Conservation (phyloP, 768 basidiomycete genomes). For the Xanthoconium stramineum region DNA sequence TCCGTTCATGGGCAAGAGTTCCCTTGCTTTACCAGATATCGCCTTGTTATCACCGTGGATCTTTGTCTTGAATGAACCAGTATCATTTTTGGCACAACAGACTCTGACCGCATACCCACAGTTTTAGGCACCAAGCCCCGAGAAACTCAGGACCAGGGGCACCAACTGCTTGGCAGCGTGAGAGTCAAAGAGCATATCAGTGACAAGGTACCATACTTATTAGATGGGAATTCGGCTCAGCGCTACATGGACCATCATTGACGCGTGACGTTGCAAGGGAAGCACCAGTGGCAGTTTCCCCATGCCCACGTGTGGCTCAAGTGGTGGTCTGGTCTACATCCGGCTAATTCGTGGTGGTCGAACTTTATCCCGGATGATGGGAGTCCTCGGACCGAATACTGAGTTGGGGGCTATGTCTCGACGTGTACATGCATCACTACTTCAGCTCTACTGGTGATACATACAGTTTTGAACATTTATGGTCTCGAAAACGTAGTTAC, state of each 20-base stretch:
- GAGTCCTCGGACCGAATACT: too few relatives aligned
- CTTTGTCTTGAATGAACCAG: too few relatives aligned
- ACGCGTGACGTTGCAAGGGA: background rate
- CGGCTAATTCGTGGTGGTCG: background rate
- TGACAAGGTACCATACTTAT: background rate
- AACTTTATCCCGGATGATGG: background rate
- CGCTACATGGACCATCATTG: background rate
- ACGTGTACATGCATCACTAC: background rate
- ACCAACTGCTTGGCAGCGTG: background rate
- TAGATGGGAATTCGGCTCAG: background rate
- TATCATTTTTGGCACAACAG: too few relatives aligned
- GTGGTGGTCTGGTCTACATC: background rate
- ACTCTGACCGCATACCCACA: too few relatives aligned
- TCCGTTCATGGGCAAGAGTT: too few relatives aligned
- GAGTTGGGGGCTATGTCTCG: too few relatives aligned
- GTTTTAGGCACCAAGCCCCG: too few relatives aligned
- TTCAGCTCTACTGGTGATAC: background rate
- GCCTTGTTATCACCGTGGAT: too few relatives aligned
- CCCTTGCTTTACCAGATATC: too few relatives aligned
- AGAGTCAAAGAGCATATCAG: background rate
- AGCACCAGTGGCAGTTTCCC: background rate
- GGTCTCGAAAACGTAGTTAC: background rate
- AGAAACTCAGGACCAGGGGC: background rate
- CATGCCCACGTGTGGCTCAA: background rate
- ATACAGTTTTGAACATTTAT: background rate